Percentiles rank a stretch among this genome's conserved stretches.
Conservation (phyloP, 75 land plant species). For the Larix kaempferi region DNA sequence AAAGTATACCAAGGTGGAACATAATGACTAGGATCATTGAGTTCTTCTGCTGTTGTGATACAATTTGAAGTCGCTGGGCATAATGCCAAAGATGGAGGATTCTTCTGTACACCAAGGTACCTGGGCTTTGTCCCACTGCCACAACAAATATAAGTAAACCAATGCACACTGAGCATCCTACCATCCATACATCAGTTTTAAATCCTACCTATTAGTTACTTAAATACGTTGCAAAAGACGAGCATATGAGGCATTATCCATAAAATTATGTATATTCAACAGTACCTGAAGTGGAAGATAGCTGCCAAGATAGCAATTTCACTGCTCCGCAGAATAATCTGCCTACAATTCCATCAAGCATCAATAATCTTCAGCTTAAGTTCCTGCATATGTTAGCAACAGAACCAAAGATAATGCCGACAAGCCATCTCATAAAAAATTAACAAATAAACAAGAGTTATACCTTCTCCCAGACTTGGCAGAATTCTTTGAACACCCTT, state of each 20-base stretch:
- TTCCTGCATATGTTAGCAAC: not conserved
- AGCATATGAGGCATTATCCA: not conserved
- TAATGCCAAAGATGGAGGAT: slow-evolving; percentile 68
- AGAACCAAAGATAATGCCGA: not conserved
- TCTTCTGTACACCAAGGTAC: slow-evolving; percentile 88
- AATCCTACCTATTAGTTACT: not conserved
- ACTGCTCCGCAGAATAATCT: slow-evolving; percentile 53
- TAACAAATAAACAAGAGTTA: not conserved
- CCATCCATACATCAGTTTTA: slow-evolving; percentile 1
- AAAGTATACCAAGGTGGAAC: slow-evolving; percentile 84
- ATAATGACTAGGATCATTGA: slow-evolving; percentile 71
- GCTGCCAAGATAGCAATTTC: slow-evolving; percentile 57
- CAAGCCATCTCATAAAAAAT: not conserved
- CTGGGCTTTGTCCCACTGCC: slow-evolving; percentile 84
- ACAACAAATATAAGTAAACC: not conserved
- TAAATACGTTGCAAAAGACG: not conserved
- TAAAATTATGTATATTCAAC: not conserved
- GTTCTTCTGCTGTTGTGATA: slow-evolving; percentile 84
- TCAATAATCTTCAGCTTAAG: slow-evolving; percentile 5
- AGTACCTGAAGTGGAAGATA: slow-evolving; percentile 55
- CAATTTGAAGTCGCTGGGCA: slow-evolving; percentile 90
- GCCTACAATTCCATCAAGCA: slow-evolving; percentile 29
- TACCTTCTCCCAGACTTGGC: slow-evolving; percentile 9
- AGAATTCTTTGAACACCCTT: not conserved
- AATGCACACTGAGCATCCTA: not conserved